These are phyloP conservation scores for Coemansia sp. DNA, from an alignment of 192 early-diverging fungal species.

Conservation along the genomic window DNA sequence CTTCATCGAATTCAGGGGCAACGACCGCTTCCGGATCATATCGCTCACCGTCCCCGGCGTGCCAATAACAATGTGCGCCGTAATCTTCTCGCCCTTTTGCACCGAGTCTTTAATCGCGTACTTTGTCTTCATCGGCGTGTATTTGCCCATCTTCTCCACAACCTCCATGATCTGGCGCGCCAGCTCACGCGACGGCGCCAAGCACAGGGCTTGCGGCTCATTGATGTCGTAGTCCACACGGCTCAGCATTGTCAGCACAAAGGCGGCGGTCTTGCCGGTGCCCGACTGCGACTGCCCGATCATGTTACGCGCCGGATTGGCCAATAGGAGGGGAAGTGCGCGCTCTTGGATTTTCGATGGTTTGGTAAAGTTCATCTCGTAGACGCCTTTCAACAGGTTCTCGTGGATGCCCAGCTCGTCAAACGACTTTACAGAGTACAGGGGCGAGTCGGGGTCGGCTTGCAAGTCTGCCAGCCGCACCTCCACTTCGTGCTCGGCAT, in stretches of 20 bases:
- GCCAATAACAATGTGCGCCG: conserved; percentile 84
- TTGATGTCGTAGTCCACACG: conserved; percentile 71
- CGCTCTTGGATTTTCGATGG: conserved; percentile 96
- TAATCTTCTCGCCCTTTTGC: conserved; percentile 60
- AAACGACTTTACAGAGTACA: conserved; percentile 80
- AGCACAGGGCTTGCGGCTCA: conserved; percentile 79
- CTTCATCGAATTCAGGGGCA: conserved; percentile 64
- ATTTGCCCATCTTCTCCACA: conserved; percentile 88
- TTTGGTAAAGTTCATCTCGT: conserved; percentile 88
- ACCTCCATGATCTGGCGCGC: conserved; percentile 94
- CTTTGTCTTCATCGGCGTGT: conserved; percentile 69
- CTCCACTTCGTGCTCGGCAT: conserved; percentile 54
- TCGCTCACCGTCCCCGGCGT: conserved; percentile 92
- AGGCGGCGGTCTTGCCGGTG: conserved; percentile 97
- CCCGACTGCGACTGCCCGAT: conserved; percentile 98
- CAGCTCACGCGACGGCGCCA: conserved; percentile 92
- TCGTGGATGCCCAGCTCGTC: conserved; percentile 72
- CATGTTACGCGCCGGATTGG: conserved; percentile 90
- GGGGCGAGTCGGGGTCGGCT: conserved; percentile 70
- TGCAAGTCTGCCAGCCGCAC: conserved; percentile 63
- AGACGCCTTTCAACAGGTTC: conserved; percentile 88
- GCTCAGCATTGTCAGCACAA: conserved; percentile 88
- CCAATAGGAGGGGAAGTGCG: conserved; percentile 84
- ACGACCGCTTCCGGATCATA: conserved; percentile 62
- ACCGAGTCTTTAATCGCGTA: conserved; percentile 78